Evolutionary conservation across 108 stramenopile species (phyloP), one percentile per base, ranked within the genome.

Genomic region (Cyclotella choctawhatcheeana): DNA sequence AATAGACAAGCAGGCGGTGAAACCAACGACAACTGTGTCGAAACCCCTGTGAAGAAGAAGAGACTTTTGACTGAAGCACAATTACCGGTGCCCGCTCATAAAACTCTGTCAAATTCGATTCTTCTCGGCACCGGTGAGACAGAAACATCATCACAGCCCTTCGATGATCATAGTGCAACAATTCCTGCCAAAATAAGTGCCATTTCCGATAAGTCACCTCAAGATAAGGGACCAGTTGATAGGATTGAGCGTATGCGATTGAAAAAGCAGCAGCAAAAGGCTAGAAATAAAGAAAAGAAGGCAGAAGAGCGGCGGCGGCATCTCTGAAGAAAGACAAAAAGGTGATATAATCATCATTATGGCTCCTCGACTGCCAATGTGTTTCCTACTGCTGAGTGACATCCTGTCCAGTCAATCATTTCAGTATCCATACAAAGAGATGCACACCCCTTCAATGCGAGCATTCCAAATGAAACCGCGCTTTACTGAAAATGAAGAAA

Each of bases 201-300:
- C 7, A 27, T 30, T 21, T 27, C 48, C 21, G 17, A 18, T 1
- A 33, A 24, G 33, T 44, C 31, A 30, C 61, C 13, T 18, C 24
- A n/a, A 44, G 25, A 21, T 31, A 56, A 43, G 53, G 27, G 33
- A 25, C 67, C 58, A 8, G 5, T 60, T 18, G 66, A 67, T 40
- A 67, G 58, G 29, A 67, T 75, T 32, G 74, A 67, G 32, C 74
- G 74, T 17, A 75, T 75, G 74, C 51, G 66, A 40, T 21, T 67
- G 33, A 75, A 59, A 31, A 75, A 58, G 26, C 74, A 67, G 32
- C 65, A 50, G 26, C 74, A 67, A 52, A 75, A 75, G 32, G 66
- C 74, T 0, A 45, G 74, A 35, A 33, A 53, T 25, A 75, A 51
- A 20, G 74, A 75, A 45, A 75, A 75, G 24, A 75, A 60, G 45